A percentile compares a stretch with the other conserved stretches of the same genome.
These are phyloP conservation scores for Dendrocalamus sinicus DNA, from an alignment of 176 grass and related monocot genomes.

Conservation along the genomic window DNA sequence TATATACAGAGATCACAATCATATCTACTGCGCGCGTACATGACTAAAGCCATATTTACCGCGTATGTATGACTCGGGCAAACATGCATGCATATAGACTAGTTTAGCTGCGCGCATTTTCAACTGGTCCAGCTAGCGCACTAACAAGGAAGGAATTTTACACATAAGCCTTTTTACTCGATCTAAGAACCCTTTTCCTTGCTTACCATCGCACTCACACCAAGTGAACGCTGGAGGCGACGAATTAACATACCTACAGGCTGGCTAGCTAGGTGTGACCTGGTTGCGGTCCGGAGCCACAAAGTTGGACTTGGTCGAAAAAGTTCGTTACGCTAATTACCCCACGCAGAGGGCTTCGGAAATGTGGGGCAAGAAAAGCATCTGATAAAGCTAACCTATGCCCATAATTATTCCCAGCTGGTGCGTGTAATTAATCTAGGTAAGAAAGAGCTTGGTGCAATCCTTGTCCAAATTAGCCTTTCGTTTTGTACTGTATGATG, in stretches of 20 bases:
- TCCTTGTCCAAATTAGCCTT: slow-evolving; percentile 40
- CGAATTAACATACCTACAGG: not conserved
- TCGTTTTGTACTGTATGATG: slow-evolving; percentile 29
- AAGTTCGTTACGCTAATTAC: not conserved
- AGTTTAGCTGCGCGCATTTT: not conserved
- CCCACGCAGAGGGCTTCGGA: slow-evolving; percentile 37
- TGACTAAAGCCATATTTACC: not conserved
- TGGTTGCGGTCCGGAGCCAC: slow-evolving; percentile 47
- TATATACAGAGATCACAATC: not conserved
- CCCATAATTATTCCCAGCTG: slow-evolving; percentile 46
- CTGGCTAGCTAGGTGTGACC: slow-evolving; percentile 29
- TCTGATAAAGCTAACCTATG: slow-evolving; percentile 29
- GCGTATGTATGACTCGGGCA: not conserved
- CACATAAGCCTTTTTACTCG: not conserved
- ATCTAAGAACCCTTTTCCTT: not conserved
- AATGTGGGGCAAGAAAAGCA: slow-evolving; percentile 55
- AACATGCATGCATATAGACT: not conserved
- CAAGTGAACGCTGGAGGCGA: slow-evolving; percentile 40
- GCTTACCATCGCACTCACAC: slow-evolving; percentile 44
- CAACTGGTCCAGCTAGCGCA: slow-evolving; percentile 27
- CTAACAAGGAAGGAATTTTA: not conserved
- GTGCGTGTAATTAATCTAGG: slow-evolving; percentile 33
- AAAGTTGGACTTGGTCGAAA: slow-evolving; percentile 55
- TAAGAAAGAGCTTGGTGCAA: not conserved
- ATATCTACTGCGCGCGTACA: not conserved